Evolutionary conservation across 164 flowering plant species (phyloP), one percentile per base, ranked within the genome.

Genomic region (Liriodendron chinense): DNA sequence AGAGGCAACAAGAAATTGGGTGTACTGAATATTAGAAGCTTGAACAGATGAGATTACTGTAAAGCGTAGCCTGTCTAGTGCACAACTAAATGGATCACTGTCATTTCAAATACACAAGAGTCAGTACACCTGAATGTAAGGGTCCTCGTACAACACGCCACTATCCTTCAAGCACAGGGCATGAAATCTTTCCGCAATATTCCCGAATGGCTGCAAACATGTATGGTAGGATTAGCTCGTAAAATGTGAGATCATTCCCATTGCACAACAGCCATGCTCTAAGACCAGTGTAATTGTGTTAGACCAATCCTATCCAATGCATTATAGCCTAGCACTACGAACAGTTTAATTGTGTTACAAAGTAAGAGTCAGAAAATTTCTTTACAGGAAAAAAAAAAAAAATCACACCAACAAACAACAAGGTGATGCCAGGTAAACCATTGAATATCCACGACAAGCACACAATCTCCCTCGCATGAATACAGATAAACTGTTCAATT

Each of bases 131-230:
- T 96, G 99, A 83, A 94, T 83, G 75, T 91, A 76, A 50, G 94
- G 94, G 82, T 96, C 99, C 79, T 96, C 99, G 48, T 96, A 96
- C 23, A 96, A 80, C 63, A 96, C 96, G 67, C 99, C 99, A 77
- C 98, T 96, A 79, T 96, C 98, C 77, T 94, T 96, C 80, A 94
- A 74, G 86, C 98, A 92, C 70, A 96, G 83, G 59, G 91, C 90
- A 84, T 85, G 83, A 80, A 92, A 96, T 75, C 97, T 91, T 84
- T 96, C 99, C 24, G 92, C 89, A 80, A 91, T 86, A 78, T 85
- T 89, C 78, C 98, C 96, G 50, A 96, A 89, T 67, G 98, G 98
- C 99, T 96, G 94, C 87, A 89, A 78, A 65, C 24, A 73, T 21
- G 43, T 20, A 18, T 65, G 66, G 70, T 56, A 75, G 56, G 43